Conservation (phyloP, 768 basidiomycete genomes). For the Tylopilus balloui region DNA sequence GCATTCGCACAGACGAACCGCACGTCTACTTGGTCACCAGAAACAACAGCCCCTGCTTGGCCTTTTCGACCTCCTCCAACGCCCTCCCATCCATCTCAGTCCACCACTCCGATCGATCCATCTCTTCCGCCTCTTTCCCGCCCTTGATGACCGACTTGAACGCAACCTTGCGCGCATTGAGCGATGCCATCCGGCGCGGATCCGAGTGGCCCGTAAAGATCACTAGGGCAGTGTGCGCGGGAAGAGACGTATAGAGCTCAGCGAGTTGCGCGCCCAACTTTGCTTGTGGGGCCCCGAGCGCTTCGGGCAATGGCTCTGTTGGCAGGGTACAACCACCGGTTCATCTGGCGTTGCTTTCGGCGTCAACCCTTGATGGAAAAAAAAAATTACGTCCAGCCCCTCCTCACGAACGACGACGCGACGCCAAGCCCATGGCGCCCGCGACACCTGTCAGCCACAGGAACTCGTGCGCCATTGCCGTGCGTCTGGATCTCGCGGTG, state of each 20-base stretch:
- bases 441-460: conserved; percentile 80
- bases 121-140: conserved; percentile 53
- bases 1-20: too few species aligned
- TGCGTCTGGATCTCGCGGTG: conserved; percentile 80
- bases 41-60: conserved; percentile 81
- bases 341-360: conserved; percentile 45
- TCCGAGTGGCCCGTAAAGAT: conserved; percentile 89
- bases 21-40: conserved; percentile 51
- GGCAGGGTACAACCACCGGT: conserved; percentile 19
- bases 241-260: conserved; percentile 62
- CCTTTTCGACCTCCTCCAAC: conserved; percentile 71
- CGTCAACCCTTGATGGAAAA: conserved; percentile 53
- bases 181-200: conserved; percentile 70
- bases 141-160: conserved; percentile 65
- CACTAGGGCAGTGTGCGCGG: conserved; percentile 74
- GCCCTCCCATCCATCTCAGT: conserved; percentile 69
- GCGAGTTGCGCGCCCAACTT: conserved; percentile 59
- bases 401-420: background rate
- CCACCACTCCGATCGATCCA: conserved; percentile 67
- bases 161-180: conserved; percentile 63
- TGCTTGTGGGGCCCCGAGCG: conserved; percentile 37
- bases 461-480: conserved; percentile 87
- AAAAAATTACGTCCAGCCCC: background rate
- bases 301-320: conserved; percentile 33
- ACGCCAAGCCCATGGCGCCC: conserved; percentile 63